Conservation (phyloP, 768 basidiomycete genomes). For the Dacryopinax primogenitus region DNA sequence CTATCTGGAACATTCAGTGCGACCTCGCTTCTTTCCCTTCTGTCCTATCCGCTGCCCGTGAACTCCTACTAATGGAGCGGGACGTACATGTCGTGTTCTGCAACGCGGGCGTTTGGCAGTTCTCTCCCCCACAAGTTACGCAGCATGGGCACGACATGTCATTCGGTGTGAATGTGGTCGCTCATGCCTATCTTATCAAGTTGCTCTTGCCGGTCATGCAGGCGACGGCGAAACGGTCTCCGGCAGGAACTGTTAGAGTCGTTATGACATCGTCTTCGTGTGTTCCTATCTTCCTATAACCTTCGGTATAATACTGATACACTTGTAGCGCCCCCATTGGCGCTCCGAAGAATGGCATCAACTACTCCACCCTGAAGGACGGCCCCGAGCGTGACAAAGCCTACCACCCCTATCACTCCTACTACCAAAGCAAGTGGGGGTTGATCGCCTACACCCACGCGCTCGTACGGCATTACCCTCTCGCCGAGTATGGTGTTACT, state of each 20-base stretch:
- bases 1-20: background rate
- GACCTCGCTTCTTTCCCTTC: conserved; percentile 7
- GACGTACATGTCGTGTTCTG: conserved; percentile 13
- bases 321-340: background rate
- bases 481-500: background rate
- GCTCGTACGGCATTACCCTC: background rate
- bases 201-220: conserved; percentile 20
- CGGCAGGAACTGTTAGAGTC: background rate
- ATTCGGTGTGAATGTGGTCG: conserved; percentile 1
- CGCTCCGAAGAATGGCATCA: background rate
- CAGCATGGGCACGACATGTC: background rate
- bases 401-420: background rate
- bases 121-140: background rate
- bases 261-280: background rate
- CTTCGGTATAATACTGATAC: background rate
- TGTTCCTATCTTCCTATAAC: background rate
- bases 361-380: background rate
- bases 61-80: conserved; percentile 12
- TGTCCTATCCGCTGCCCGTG: conserved; percentile 15
- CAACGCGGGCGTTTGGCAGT: background rate
- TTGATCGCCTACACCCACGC: background rate
- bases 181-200: background rate
- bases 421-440: background rate
- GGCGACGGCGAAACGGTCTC: background rate
- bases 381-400: background rate